Evolutionary conservation across 306 rosid species (phyloP).

Genomic region (Myrica gale): DNA sequence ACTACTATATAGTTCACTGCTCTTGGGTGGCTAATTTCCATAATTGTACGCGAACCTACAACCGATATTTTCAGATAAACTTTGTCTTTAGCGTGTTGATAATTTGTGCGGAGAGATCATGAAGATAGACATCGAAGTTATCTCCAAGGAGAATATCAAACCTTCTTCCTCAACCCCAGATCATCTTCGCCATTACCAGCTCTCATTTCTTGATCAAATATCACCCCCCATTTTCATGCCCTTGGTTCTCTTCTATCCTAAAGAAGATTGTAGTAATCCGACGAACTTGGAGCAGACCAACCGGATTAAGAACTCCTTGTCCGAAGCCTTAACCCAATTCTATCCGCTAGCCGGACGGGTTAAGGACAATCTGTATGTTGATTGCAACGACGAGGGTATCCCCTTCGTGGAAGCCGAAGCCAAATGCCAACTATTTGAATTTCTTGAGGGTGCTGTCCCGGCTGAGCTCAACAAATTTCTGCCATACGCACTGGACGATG

Average conservation of each 20-base stretch:
- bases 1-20: too few relatives aligned
- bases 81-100: too few relatives aligned
- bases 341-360: slow-evolving; percentile 26
- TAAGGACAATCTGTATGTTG: slow-evolving; percentile 1
- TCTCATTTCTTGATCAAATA: slow-evolving; percentile 32
- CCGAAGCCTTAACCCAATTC: slow-evolving; percentile 22
- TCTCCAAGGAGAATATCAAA: slow-evolving; percentile 5
- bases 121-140: slow-evolving; percentile 11
- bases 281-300: neutral
- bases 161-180: slow-evolving; percentile 28
- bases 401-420: slow-evolving; percentile 15
- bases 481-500: slow-evolving; percentile 13
- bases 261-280: neutral
- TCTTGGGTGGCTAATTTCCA: too few relatives aligned
- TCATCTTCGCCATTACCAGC: slow-evolving; percentile 27
- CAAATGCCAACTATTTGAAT: neutral
- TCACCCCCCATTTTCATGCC: slow-evolving; percentile 24
- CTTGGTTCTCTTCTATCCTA: slow-evolving; percentile 25
- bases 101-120: neutral
- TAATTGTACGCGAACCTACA: too few relatives aligned
- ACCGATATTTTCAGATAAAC: too few relatives aligned
- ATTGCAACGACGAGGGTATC: slow-evolving; percentile 22
- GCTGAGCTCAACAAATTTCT: slow-evolving; percentile 24
- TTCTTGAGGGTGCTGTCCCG: slow-evolving; percentile 10
- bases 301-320: slow-evolving; percentile 20